Percentiles rank a stretch among this genome's conserved stretches.
Evolutionary conservation across 1,284 basidiomycete species (phyloP).

Genomic region (Vanrija humicola): DNA sequence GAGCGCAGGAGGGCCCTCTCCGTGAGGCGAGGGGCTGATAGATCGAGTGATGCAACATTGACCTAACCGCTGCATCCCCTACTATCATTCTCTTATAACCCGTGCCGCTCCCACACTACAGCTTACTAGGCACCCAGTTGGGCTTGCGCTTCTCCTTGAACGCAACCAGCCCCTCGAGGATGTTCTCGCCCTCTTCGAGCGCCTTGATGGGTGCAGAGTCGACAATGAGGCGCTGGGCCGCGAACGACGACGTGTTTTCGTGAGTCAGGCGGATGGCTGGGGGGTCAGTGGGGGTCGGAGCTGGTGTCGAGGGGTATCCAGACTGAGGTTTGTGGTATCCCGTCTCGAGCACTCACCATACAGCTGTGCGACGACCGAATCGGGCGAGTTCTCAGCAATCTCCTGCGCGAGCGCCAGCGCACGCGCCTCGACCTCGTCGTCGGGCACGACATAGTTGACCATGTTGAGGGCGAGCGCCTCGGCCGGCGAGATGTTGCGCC

Average conservation of each 20-base stretch:
- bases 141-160: constrained; percentile 15
- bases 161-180: constrained; percentile 16
- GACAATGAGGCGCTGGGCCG: constrained; percentile 9
- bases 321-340: no score
- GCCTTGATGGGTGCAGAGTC: constrained; percentile 9
- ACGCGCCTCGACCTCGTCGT: constrained; percentile 14
- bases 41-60: neutral
- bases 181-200: constrained; percentile 11
- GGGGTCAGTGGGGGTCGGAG: neutral
- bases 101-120: neutral
- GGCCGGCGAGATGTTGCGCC: constrained; percentile 9
- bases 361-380: constrained; percentile 11
- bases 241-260: constrained; percentile 1
- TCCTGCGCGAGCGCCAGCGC: constrained; percentile 10
- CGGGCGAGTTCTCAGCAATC: constrained; percentile 17
- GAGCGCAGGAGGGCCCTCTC: no score
- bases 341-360: no score
- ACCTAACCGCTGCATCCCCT: no score
- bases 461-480: constrained; percentile 14
- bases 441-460: constrained; percentile 19
- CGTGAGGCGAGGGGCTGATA: no score
- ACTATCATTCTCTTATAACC: no score
- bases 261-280: constrained; percentile 13
- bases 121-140: constrained; percentile 11
- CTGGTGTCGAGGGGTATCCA: no score